A percentile compares a stretch with the other conserved stretches of the same genome.
These are phyloP conservation scores for Kodamaea neixiangensis DNA, from an alignment of 805 yeast species.

Conservation along the genomic window DNA sequence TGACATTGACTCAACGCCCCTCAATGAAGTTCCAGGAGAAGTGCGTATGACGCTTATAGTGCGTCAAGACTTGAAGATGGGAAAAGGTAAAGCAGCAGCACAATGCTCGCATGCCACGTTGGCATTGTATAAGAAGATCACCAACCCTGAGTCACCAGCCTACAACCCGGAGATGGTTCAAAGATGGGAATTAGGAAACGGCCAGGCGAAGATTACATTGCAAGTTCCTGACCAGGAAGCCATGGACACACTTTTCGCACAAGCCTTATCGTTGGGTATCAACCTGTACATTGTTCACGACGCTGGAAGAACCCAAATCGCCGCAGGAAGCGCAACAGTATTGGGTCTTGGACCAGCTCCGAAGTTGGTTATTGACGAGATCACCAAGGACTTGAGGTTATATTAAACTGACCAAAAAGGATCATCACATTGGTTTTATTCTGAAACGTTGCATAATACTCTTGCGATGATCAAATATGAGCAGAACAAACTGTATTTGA, in stretches of 20 bases:
- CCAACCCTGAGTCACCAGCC: conserved; percentile 50
- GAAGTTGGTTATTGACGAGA: conserved; percentile 69
- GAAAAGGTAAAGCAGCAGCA: conserved; percentile 95
- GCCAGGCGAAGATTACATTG: conserved; percentile 92
- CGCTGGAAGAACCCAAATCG: conserved; percentile 96
- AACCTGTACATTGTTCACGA: conserved; percentile 85
- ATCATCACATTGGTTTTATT: no score
- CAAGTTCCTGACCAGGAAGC: conserved; percentile 69
- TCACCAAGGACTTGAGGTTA: conserved; percentile 77
- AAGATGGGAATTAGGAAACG: conserved; percentile 75
- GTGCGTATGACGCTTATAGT: conserved; percentile 85
- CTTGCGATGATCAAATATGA: no score
- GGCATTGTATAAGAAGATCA: conserved; percentile 75
- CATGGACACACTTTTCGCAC: conserved; percentile 75
- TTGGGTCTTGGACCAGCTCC: conserved; percentile 99
- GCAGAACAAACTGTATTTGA: no score
- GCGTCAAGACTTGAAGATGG: conserved; percentile 87
- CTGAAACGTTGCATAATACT: no score
- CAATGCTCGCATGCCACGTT: conserved; percentile 98
- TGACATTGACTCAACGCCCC: conserved; percentile 58
- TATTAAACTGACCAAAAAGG: no score
- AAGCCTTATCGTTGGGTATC: conserved; percentile 76
- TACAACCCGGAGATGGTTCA: conserved; percentile 63
- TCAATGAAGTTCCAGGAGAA: conserved; percentile 75
- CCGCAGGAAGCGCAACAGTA: conserved; percentile 95